Percentiles rank a stretch among this genome's conserved stretches.
Evolutionary conservation across 2,329 filamentous ascomycete genomes (phyloP).

Genomic region (Cercospora beticola): DNA sequence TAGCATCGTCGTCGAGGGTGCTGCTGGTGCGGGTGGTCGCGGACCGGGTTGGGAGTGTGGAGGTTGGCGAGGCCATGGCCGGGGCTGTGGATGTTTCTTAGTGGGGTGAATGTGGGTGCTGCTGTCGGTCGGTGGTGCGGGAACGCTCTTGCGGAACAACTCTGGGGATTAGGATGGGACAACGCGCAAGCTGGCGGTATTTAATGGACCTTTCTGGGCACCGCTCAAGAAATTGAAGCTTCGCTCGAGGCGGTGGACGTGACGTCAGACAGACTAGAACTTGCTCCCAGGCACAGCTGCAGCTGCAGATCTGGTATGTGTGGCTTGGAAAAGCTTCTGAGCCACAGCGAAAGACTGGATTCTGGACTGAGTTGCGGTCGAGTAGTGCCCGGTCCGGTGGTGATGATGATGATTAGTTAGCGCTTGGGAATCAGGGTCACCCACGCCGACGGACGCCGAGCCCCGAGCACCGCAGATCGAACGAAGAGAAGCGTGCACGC

Average conservation of each 20-base stretch:
- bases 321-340: not conserved
- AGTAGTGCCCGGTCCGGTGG: not conserved
- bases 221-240: not conserved
- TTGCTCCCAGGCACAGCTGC: not conserved
- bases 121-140: not conserved
- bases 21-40: constrained; percentile 27
- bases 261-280: not conserved
- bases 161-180: not conserved
- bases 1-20: constrained; percentile 46
- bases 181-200: not conserved
- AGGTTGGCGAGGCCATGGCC: constrained; percentile 23
- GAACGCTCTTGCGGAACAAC: not conserved
- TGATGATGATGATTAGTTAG: not conserved
- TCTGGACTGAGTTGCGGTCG: not conserved
- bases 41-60: constrained; percentile 36
- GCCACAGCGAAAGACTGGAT: not conserved
- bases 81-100: not conserved
- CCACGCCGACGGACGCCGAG: not conserved
- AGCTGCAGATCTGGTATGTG: not conserved
- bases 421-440: not conserved
- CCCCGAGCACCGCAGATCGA: too few species aligned
- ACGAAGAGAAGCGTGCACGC: too few species aligned
- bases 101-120: not conserved
- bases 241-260: not conserved
- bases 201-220: not conserved